Percentiles rank a stretch among this genome's conserved stretches.
Evolutionary conservation across 768 basidiomycete genomes (phyloP).

Genomic region (Phylloporus sp.): DNA sequence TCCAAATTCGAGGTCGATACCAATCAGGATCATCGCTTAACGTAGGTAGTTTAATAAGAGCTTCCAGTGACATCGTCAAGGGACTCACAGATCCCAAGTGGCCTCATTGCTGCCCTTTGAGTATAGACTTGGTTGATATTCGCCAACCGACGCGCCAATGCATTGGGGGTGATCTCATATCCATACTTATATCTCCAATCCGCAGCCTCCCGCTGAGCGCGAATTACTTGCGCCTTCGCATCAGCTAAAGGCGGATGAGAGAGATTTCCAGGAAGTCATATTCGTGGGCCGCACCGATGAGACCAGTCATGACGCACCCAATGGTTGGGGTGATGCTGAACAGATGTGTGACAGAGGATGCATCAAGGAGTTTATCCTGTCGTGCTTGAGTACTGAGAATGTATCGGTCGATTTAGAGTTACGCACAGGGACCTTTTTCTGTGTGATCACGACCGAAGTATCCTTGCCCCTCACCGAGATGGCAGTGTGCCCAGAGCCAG

Average conservation of each 20-base stretch:
- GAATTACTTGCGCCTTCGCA: conserved; percentile 81
- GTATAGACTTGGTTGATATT: conserved; percentile 99
- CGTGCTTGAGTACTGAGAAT: background rate
- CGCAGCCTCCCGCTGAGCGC: conserved; percentile 86
- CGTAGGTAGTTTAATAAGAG: background rate
- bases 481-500: conserved; percentile 92
- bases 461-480: conserved; percentile 92
- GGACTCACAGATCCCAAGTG: conserved; percentile 84
- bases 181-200: conserved; percentile 95
- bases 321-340: conserved; percentile 96
- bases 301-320: conserved; percentile 98
- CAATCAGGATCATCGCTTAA: conserved; percentile 95
- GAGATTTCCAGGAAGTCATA: background rate
- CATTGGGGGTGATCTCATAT: conserved; percentile 96
- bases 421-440: conserved; percentile 96
- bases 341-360: conserved; percentile 89
- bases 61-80: background rate
- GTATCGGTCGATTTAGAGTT: background rate
- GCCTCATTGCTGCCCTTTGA: conserved; percentile 95
- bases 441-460: conserved; percentile 92
- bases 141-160: conserved; percentile 89
- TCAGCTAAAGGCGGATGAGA: conserved; percentile 57
- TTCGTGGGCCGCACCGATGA: conserved; percentile 61
- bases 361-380: conserved; percentile 96
- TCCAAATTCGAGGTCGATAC: conserved; percentile 83